phyloP scores from a whole-genome alignment of 495 filamentous ascomycete genomes.

The Aspergillus ellipticus region DNA sequence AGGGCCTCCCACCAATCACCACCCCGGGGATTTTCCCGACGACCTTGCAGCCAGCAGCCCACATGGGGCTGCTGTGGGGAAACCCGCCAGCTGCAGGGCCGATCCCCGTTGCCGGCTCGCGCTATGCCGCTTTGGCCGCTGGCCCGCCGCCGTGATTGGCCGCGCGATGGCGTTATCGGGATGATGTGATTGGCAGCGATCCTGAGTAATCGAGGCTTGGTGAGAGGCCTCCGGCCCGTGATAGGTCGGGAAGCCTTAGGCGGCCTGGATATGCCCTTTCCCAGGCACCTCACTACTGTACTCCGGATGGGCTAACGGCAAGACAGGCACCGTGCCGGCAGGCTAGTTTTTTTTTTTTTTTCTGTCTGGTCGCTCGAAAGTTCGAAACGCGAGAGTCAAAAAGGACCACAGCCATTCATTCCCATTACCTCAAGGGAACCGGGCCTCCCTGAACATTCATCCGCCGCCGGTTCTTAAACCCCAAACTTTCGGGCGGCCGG shows the following conservation, averaged over 20 bases:
- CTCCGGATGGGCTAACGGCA: too few relatives aligned
- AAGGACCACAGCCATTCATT: neutral
- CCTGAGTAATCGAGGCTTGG: constrained; percentile 4
- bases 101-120: constrained; percentile 29
- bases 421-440: neutral
- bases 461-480: neutral
- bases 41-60: constrained; percentile 4
- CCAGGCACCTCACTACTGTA: too few relatives aligned
- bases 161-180: constrained; percentile 18
- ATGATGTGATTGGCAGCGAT: constrained; percentile 21
- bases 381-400: too few relatives aligned
- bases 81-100: constrained; percentile 26
- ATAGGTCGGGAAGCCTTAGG: neutral
- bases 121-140: constrained; percentile 19
- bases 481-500: neutral
- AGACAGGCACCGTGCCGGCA: neutral
- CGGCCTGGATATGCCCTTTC: too few relatives aligned
- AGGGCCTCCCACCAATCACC: neutral
- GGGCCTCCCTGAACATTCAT: neutral
- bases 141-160: constrained; percentile 20
- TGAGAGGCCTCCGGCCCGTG: neutral
- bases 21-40: neutral
- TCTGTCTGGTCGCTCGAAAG: too few relatives aligned
- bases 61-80: constrained; percentile 21
- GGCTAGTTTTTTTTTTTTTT: neutral